phyloP scores from a whole-genome alignment of 2,329 filamentous ascomycete genomes.

The Metarhizium guizhouense region DNA sequence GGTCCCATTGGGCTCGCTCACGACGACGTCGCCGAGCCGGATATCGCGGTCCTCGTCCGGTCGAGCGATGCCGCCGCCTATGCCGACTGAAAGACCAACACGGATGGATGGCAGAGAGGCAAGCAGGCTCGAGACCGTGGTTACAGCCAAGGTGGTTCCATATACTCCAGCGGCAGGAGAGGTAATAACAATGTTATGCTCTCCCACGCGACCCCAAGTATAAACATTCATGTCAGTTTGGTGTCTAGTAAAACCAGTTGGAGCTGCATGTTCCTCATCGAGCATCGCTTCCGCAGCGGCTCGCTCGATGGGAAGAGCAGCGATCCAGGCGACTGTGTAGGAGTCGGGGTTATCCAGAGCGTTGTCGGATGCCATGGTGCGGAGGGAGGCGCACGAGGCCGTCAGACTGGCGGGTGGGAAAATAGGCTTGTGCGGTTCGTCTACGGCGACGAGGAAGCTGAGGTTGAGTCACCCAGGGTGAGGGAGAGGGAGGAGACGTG shows the following conservation, averaged over 20 bases:
- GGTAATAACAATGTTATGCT: conserved; percentile 14
- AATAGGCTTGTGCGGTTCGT: neutral
- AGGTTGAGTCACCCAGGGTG: neutral
- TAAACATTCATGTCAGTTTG: conserved; percentile 11
- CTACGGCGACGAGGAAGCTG: neutral
- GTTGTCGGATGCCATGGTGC: conserved; percentile 1
- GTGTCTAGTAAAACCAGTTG: conserved; percentile 1
- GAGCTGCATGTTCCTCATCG: conserved; percentile 7
- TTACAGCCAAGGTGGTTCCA: conserved; percentile 7
- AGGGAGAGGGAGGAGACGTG: neutral
- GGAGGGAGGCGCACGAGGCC: neutral
- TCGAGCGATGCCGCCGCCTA: conserved; percentile 9
- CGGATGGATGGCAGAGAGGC: conserved; percentile 8
- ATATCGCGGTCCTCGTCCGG: conserved; percentile 7
- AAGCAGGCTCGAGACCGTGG: conserved; percentile 7
- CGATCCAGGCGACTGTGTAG: conserved; percentile 13
- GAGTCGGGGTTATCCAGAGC: conserved; percentile 4
- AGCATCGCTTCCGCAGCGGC: conserved; percentile 12
- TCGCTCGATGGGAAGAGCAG: conserved; percentile 9
- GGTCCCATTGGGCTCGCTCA: conserved; percentile 3
- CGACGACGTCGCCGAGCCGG: conserved; percentile 5
- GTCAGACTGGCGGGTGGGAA: neutral
- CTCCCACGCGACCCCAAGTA: conserved; percentile 11
- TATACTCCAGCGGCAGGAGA: conserved; percentile 8
- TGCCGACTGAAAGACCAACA: conserved; percentile 10